Conservation (phyloP, 164 flowering plant species). For the Vitis vinifera region DNA sequence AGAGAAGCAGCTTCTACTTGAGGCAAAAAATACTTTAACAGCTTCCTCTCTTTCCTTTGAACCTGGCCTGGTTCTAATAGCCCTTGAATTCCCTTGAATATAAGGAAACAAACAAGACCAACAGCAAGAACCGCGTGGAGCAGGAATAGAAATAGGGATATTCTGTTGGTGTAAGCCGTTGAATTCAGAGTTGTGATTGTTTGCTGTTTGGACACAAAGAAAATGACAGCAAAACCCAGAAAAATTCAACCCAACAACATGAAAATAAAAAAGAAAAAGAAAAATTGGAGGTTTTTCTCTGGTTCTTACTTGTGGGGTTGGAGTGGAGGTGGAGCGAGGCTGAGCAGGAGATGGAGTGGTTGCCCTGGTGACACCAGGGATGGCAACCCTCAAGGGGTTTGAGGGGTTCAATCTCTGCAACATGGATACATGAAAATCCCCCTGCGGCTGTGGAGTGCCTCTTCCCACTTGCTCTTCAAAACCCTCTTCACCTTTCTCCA, state of each 20-base stretch:
- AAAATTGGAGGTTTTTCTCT: neutral
- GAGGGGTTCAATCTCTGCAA: conserved; percentile 53
- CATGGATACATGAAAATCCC: conserved; percentile 28
- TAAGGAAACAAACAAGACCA: conserved; percentile 56
- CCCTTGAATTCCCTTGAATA: conserved; percentile 65
- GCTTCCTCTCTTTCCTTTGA: conserved; percentile 41
- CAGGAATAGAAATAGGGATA: conserved; percentile 60
- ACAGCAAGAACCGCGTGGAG: conserved; percentile 55
- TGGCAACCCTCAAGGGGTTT: conserved; percentile 62
- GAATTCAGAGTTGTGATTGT: conserved; percentile 58
- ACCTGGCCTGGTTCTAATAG: conserved; percentile 23
- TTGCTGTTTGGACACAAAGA: conserved; percentile 30
- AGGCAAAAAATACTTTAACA: conserved; percentile 57
- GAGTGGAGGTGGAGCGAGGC: conserved; percentile 25
- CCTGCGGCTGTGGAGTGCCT: neutral
- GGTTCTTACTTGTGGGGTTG: conserved; percentile 47
- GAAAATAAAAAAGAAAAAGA: neutral
- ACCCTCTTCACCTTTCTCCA: conserved; percentile 33
- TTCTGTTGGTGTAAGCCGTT: conserved; percentile 59
- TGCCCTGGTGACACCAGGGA: conserved; percentile 40
- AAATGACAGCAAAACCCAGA: conserved; percentile 5
- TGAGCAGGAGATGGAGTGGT: conserved; percentile 30
- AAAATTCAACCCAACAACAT: neutral
- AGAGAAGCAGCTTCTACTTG: conserved; percentile 76
- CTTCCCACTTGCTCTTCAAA: conserved; percentile 7